Conservation (phyloP, 78 protist species). For the Dictyostelium purpureum region DNA sequence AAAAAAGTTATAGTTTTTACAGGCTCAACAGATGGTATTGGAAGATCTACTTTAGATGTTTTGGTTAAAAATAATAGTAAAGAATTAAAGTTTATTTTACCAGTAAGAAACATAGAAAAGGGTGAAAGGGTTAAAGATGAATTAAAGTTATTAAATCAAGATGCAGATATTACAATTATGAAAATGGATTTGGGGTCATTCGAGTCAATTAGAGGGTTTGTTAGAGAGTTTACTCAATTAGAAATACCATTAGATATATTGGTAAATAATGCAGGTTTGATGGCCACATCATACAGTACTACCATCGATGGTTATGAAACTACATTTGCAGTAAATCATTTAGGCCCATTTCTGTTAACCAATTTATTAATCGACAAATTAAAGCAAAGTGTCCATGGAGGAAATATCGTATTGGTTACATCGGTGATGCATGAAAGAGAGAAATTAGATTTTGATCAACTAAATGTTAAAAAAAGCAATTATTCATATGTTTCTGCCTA, state of each 20-base stretch:
- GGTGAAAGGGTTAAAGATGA: background rate
- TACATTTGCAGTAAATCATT: constrained; percentile 34
- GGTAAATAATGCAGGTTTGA: constrained; percentile 58
- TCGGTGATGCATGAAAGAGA: background rate
- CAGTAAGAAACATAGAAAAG: constrained; percentile 9
- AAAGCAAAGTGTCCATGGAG: background rate
- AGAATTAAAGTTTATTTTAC: background rate
- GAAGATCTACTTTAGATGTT: background rate
- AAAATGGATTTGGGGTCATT: constrained; percentile 45
- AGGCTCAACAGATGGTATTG: constrained; percentile 37
- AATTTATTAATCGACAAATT: constrained; percentile 4
- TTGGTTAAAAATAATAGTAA: constrained; percentile 8
- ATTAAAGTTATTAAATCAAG: background rate
- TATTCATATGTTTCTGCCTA: background rate
- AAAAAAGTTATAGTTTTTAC: background rate
- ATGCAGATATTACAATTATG: background rate
- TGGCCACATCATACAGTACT: background rate
- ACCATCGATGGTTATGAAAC: constrained; percentile 28
- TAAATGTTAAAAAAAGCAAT: background rate
- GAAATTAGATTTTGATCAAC: background rate
- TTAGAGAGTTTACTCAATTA: background rate
- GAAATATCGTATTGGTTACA: background rate
- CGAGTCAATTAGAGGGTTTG: constrained; percentile 52
- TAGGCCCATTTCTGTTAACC: constrained; percentile 35
- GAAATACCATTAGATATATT: constrained; percentile 3